These are phyloP conservation scores for Parastagonospora nodorum DNA, from an alignment of 2,329 filamentous ascomycete genomes.

Conservation along the genomic window DNA sequence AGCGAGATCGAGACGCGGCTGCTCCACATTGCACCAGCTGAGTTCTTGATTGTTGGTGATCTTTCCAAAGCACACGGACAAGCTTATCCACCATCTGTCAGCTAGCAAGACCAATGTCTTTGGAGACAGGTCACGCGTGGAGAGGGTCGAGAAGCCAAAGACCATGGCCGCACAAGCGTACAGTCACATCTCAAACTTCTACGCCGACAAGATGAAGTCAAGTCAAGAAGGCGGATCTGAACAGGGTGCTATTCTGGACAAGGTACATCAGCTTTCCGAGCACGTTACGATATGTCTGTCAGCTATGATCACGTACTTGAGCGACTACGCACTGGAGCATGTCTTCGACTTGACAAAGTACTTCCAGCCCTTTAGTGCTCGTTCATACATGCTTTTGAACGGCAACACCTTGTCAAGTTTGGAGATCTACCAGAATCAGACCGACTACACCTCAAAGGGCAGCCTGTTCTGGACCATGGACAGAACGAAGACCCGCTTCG, in stretches of 20 bases:
- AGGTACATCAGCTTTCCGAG: conserved; percentile 82
- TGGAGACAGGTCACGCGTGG: conserved; percentile 85
- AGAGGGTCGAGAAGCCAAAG: conserved; percentile 75
- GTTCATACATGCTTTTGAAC: conserved; percentile 94
- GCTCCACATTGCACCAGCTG: conserved; percentile 92
- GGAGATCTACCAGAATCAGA: conserved; percentile 94
- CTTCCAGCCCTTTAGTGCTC: conserved; percentile 92
- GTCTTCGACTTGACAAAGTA: conserved; percentile 97
- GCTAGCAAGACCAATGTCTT: conserved; percentile 89
- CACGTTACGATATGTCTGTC: conserved; percentile 90
- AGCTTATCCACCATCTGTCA: conserved; percentile 86
- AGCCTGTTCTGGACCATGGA: conserved; percentile 96
- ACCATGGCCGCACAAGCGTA: conserved; percentile 84
- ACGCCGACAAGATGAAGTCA: conserved; percentile 79
- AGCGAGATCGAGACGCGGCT: conserved; percentile 95
- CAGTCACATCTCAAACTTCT: conserved; percentile 90
- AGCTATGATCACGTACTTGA: conserved; percentile 92
- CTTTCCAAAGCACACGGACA: conserved; percentile 90
- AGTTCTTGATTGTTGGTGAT: conserved; percentile 90
- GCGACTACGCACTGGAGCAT: conserved; percentile 90
- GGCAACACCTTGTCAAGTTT: conserved; percentile 92
- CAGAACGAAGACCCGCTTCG: conserved; percentile 88
- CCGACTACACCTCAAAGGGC: conserved; percentile 81
- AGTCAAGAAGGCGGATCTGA: conserved; percentile 33
- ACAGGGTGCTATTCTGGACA: conserved; percentile 72